Evolutionary conservation across 139 green algal genomes (phyloP).

Genomic region (Nannochloris sp.): DNA sequence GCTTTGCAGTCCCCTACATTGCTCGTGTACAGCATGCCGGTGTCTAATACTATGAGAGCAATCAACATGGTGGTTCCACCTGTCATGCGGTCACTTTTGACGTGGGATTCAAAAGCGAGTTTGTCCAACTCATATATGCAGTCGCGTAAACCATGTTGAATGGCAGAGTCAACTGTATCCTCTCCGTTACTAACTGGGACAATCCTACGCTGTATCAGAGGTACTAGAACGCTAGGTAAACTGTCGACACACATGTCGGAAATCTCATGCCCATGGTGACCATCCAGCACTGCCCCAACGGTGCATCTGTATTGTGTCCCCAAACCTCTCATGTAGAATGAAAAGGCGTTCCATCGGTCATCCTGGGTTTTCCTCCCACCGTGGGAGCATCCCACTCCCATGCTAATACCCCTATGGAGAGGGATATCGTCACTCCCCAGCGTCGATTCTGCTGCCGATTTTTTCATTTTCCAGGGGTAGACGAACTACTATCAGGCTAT

Average conservation of each 20-base stretch:
- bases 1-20: constrained; percentile 33
- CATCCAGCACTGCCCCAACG: constrained; percentile 17
- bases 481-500: no score
- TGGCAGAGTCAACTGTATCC: constrained; percentile 4
- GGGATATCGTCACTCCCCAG: no score
- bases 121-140: constrained; percentile 17
- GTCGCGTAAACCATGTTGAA: constrained; percentile 3
- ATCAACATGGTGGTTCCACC: constrained; percentile 29
- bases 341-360: constrained; percentile 13
- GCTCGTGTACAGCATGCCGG: constrained; percentile 12
- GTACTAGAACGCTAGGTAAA: neutral
- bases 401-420: no score
- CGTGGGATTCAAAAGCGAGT: constrained; percentile 8
- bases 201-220: neutral
- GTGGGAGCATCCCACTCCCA: no score
- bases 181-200: neutral
- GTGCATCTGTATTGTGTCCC: neutral
- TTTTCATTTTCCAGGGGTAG: no score
- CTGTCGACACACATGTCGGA: constrained; percentile 14
- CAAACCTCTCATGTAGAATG: neutral
- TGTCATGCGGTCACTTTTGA: neutral
- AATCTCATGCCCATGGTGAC: constrained; percentile 23
- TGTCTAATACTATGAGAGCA: constrained; percentile 5
- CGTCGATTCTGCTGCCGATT: no score
- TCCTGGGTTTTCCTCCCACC: constrained; percentile 4